phyloP scores from a whole-genome alignment of 805 yeast genomes.

The Starmerella apis region DNA sequence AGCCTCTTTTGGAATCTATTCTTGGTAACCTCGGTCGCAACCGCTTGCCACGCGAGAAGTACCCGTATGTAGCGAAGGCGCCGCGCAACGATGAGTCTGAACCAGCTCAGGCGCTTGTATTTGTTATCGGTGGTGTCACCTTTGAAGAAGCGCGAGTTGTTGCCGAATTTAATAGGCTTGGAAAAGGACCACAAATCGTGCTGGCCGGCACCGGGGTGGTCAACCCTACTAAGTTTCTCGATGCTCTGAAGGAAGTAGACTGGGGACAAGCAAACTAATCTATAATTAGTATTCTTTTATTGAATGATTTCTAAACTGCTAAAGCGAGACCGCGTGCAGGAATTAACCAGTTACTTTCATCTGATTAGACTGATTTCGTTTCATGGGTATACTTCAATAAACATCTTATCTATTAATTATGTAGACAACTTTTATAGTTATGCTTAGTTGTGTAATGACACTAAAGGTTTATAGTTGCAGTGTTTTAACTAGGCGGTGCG shows the following conservation, averaged over 20 bases:
- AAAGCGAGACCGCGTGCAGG: no score
- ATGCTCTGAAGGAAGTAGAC: constrained; percentile 1
- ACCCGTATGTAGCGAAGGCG: constrained; percentile 35
- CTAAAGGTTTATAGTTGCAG: no score
- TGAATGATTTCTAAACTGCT: background rate
- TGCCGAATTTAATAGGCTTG: constrained; percentile 50
- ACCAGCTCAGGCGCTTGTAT: constrained; percentile 32
- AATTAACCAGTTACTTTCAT: no score
- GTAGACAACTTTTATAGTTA: no score
- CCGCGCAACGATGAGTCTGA: constrained; percentile 31
- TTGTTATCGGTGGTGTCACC: constrained; percentile 73
- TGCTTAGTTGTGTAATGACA: no score
- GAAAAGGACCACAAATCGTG: constrained; percentile 50
- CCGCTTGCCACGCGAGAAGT: constrained; percentile 34
- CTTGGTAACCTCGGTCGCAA: constrained; percentile 37
- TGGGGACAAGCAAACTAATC: background rate
- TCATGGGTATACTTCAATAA: no score
- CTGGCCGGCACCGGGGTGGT: constrained; percentile 64
- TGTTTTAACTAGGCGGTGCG: no score
- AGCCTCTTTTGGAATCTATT: constrained; percentile 54
- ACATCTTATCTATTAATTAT: no score
- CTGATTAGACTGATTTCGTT: no score
- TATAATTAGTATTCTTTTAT: no score
- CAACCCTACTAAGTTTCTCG: constrained; percentile 16
- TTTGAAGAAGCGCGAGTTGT: constrained; percentile 84